Evolutionary conservation across 352 stramenopile species (phyloP).

Genomic region (Phytophthora citrophthora): DNA sequence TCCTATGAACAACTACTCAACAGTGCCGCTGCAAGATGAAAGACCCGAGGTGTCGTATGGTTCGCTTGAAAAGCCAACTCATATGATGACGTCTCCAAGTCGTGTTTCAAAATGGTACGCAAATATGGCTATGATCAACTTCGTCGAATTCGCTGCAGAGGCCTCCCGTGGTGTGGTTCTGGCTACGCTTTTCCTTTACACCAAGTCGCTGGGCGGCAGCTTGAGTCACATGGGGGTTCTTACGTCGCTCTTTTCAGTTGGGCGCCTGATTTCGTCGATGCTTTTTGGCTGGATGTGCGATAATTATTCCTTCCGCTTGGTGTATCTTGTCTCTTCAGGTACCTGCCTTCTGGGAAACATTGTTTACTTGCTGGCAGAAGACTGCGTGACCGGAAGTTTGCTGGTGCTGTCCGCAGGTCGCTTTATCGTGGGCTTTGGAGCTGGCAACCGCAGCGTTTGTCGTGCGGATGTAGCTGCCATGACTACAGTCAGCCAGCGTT

Average conservation of each 20-base stretch:
- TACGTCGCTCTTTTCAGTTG: slow-evolving; percentile 78
- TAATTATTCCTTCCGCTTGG: slow-evolving; percentile 73
- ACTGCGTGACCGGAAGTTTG: slow-evolving; percentile 54
- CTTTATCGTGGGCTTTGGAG: slow-evolving; percentile 80
- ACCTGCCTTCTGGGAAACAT: slow-evolving; percentile 71
- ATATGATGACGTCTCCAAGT: not conserved
- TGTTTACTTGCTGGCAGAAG: slow-evolving; percentile 67
- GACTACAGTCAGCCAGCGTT: slow-evolving; percentile 63
- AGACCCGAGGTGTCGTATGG: slow-evolving; percentile 15
- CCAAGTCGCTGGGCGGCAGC: slow-evolving; percentile 68
- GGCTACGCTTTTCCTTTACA: slow-evolving; percentile 78
- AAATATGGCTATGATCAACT: slow-evolving; percentile 81
- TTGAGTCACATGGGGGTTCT: slow-evolving; percentile 73
- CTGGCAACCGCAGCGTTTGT: slow-evolving; percentile 74
- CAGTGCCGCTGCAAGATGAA: slow-evolving; percentile 23
- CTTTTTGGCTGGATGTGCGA: slow-evolving; percentile 82
- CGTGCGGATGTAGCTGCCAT: slow-evolving; percentile 74
- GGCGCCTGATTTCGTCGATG: slow-evolving; percentile 73
- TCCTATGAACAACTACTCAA: slow-evolving; percentile 28
- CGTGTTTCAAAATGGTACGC: slow-evolving; percentile 53
- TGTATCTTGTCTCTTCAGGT: slow-evolving; percentile 68
- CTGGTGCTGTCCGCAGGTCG: slow-evolving; percentile 56
- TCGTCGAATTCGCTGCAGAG: slow-evolving; percentile 77
- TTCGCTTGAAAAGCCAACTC: slow-evolving; percentile 11
- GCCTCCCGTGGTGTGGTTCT: slow-evolving; percentile 74